Percentiles rank a stretch among this genome's conserved stretches.
Evolutionary conservation across 2,329 filamentous ascomycete genomes (phyloP).

Genomic region (Paecilomyces niveus): DNA sequence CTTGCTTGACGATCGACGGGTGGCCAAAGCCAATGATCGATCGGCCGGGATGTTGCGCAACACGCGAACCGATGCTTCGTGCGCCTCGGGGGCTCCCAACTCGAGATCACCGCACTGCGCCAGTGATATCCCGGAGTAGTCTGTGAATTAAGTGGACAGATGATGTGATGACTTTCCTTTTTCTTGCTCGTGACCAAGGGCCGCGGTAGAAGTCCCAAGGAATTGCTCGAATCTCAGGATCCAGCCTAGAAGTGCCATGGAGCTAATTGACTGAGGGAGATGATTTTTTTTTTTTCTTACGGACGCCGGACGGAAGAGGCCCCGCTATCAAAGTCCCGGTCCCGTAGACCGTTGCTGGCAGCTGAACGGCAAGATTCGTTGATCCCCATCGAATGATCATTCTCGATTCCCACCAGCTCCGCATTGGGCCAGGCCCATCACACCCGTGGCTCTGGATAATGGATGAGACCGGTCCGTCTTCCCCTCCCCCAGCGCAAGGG

Average conservation of each 20-base stretch:
- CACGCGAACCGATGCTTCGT: background rate
- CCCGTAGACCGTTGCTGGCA: background rate
- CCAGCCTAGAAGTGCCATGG: background rate
- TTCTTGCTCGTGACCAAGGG: background rate
- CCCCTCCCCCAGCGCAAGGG: slow-evolving; percentile 13
- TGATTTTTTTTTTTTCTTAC: background rate
- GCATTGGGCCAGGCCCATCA: slow-evolving; percentile 13
- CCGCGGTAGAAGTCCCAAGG: background rate
- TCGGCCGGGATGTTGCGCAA: background rate
- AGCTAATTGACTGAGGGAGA: background rate
- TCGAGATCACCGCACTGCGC: background rate
- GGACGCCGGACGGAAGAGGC: background rate
- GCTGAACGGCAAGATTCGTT: background rate
- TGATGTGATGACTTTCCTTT: background rate
- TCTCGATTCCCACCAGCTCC: slow-evolving; percentile 6
- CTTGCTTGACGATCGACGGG: background rate
- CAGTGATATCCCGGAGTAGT: background rate
- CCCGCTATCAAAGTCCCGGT: background rate
- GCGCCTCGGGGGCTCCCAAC: background rate
- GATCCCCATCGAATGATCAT: background rate
- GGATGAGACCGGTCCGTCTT: slow-evolving; percentile 7
- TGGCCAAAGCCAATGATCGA: background rate
- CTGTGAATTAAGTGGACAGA: background rate
- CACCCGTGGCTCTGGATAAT: slow-evolving; percentile 11
- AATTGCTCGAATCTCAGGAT: background rate